Conservation (phyloP, 306 rosid genomes). For the Acacia crassicarpa region DNA sequence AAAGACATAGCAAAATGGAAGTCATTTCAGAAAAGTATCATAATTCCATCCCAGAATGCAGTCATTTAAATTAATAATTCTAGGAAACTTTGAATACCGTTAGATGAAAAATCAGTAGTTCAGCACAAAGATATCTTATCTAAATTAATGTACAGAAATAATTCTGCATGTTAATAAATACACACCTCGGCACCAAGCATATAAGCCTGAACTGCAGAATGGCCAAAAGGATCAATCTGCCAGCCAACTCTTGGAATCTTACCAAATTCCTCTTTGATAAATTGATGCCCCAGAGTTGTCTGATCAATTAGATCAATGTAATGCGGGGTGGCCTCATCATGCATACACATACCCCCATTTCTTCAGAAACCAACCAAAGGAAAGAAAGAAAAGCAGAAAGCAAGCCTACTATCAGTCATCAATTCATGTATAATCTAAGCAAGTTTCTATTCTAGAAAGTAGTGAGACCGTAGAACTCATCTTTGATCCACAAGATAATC, state of each 20-base stretch:
- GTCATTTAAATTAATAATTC: not conserved
- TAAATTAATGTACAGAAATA: not conserved
- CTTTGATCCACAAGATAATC: conserved; percentile 2
- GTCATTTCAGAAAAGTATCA: not conserved
- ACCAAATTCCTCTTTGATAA: conserved; percentile 62
- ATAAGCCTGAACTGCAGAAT: conserved; percentile 89
- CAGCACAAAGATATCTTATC: not conserved
- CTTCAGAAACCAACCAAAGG: conserved; percentile 43
- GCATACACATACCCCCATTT: conserved; percentile 91
- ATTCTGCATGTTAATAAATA: not conserved
- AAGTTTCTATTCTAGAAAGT: not conserved
- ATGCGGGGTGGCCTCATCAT: conserved; percentile 86
- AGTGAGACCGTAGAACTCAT: conserved; percentile 1
- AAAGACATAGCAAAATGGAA: not conserved
- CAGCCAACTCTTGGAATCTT: conserved; percentile 82
- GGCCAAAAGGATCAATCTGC: conserved; percentile 91
- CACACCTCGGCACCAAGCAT: conserved; percentile 80
- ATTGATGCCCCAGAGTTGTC: conserved; percentile 78
- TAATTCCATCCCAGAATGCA: conserved; percentile 2
- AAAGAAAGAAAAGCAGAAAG: conserved; percentile 7
- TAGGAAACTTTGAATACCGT: conserved; percentile 8
- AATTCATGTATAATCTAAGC: not conserved
- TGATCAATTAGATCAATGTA: conserved; percentile 84
- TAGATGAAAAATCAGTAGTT: not conserved
- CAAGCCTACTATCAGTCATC: conserved; percentile 3